Evolutionary conservation across 345 rosid genomes (phyloP).

Genomic region (Excoecaria cochinchinensis): DNA sequence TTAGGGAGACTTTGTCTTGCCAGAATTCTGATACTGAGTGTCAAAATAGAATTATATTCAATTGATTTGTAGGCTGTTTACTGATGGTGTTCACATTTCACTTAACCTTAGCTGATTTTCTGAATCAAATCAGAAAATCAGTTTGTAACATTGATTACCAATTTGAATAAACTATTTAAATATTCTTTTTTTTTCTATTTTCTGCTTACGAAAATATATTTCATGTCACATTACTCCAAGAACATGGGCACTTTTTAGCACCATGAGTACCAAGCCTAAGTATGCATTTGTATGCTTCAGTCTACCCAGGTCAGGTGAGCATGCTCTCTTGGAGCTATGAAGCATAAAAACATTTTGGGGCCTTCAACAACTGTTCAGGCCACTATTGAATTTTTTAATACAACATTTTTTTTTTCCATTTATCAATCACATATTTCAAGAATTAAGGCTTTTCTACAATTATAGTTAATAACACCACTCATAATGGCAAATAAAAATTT

Average conservation of each 20-base stretch:
- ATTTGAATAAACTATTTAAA: too few relatives aligned
- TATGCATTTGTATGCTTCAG: background rate
- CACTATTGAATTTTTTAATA: background rate
- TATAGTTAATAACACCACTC: background rate
- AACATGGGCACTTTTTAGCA: background rate
- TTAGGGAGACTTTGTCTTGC: too few relatives aligned
- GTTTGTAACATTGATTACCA: too few relatives aligned
- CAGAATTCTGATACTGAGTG: too few relatives aligned
- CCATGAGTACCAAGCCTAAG: background rate
- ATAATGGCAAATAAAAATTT: constrained; percentile 18
- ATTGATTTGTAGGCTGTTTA: too few relatives aligned
- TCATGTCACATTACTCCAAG: background rate
- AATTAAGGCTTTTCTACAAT: background rate
- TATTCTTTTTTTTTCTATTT: too few relatives aligned
- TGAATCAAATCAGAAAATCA: too few relatives aligned
- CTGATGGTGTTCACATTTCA: too few relatives aligned
- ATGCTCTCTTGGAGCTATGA: background rate
- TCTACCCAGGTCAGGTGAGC: background rate
- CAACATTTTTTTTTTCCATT: background rate
- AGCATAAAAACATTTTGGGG: background rate
- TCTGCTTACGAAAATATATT: too few relatives aligned
- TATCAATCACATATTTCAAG: background rate
- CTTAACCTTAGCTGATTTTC: too few relatives aligned
- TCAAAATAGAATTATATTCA: too few relatives aligned
- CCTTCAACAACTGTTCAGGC: background rate